These are phyloP conservation scores for Nicotiana undulata DNA, from an alignment of 257 asterid genomes.

Conservation along the genomic window DNA sequence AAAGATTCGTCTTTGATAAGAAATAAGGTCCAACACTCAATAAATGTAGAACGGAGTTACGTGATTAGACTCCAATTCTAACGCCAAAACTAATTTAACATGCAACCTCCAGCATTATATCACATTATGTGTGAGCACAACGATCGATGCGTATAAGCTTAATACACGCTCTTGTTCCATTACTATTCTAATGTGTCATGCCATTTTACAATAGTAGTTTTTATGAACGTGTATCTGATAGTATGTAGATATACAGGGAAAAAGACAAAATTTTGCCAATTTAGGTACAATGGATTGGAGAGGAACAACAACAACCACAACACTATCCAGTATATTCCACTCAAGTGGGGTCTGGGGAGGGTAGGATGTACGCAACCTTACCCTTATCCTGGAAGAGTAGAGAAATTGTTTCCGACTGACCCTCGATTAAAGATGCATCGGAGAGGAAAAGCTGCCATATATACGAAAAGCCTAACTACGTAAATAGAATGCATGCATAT, in stretches of 20 bases:
- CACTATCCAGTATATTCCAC: too few species aligned
- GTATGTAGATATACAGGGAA: neutral
- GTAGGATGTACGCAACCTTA: too few species aligned
- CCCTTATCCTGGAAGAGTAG: too few species aligned
- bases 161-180: neutral
- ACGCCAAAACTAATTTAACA: neutral
- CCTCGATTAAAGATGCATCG: too few species aligned
- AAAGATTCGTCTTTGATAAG: neutral
- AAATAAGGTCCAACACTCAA: neutral
- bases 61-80: neutral
- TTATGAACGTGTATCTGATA: neutral
- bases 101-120: neutral
- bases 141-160: neutral
- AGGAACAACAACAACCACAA: too few species aligned
- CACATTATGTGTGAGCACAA: neutral
- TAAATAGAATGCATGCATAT: neutral
- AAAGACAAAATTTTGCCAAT: neutral
- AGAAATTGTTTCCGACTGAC: too few species aligned
- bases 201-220: neutral
- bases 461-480: neutral
- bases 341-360: too few species aligned
- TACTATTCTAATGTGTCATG: neutral
- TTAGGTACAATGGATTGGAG: neutral
- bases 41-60: neutral
- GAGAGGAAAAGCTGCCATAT: neutral